These are phyloP conservation scores for Trichoderma sp. DNA, from an alignment of 2,329 filamentous ascomycete genomes.

Conservation along the genomic window DNA sequence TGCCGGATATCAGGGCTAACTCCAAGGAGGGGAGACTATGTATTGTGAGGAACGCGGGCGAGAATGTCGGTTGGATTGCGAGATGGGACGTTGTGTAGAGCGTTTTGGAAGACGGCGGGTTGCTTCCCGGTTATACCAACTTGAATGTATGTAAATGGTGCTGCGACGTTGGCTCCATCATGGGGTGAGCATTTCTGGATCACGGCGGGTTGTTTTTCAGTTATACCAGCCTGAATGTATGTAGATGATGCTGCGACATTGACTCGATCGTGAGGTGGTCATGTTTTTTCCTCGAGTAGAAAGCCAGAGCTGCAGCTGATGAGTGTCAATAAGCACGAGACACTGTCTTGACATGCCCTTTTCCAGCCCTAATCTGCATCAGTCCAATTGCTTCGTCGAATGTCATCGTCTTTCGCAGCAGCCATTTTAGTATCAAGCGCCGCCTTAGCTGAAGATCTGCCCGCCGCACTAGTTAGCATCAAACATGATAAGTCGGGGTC, in stretches of 20 bases:
- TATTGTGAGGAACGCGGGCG: constrained; percentile 77
- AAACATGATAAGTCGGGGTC: not conserved
- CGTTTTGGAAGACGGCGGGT: no score
- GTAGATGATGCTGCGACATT: not conserved
- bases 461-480: not conserved
- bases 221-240: no score
- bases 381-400: not conserved
- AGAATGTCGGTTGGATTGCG: constrained; percentile 73
- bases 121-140: no score
- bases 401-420: not conserved
- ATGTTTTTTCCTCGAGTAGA: not conserved
- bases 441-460: not conserved
- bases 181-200: not conserved
- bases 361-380: not conserved
- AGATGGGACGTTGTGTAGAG: constrained; percentile 65
- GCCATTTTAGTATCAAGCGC: not conserved
- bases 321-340: not conserved
- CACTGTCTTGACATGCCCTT: not conserved
- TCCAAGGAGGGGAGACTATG: constrained; percentile 57
- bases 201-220: no score
- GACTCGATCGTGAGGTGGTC: not conserved
- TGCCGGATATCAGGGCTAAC: constrained; percentile 34
- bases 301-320: not conserved
- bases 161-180: no score
- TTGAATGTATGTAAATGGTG: not conserved